Base-by-base conservation (phyloP, 495 filamentous ascomycete genomes). In the Penicillium angulare region DNA sequence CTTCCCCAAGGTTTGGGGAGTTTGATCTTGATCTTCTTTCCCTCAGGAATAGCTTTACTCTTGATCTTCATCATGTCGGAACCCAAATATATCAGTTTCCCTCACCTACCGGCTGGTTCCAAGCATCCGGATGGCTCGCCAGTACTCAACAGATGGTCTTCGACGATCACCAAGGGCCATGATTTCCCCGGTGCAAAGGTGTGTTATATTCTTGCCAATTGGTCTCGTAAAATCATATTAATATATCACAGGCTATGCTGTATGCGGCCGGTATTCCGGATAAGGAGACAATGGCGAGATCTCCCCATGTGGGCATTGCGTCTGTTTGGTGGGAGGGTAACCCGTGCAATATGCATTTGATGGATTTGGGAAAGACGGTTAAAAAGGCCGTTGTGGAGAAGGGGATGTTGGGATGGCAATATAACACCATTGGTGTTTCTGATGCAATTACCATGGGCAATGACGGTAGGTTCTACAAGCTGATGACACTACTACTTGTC, bases 261-360 rank as follows among this genome's bases (percentile, higher is more conserved):
- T 97, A 93, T 71, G 92, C 89, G 5, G 92, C 92, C 8, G 93
- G 93, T 21, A 86, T 97, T 23, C 91, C 91, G 12, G 78, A 90
- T 58, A 77, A 82, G 57, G 79, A 92, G 23, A 79, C 87, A 55
- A 96, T 97, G 90, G 88, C 90, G 65, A 93, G 81, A 46, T 86
- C 85, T 44, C 90, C 92, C 6, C 93, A 98, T 50, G 89, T 98
- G 10, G 93, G 93, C 51, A 72, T 86, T 60, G 87, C 92, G 6
- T 89, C 88, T 5, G 90, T 97, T 2, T 97, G 92, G 92, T 98
- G 92, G 91, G 93, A 98, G 68, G 93, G 93, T 22, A 98, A 98
- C 65, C 90, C 93, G 26, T 91, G 87, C 75, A 90, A 90, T 40
- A 80, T 79, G 74, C 76, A 79, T 49, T 57, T 98, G 64, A 79